phyloP scores from a whole-genome alignment of 352 stramenopile species.

The Globisporangium alternatum region DNA sequence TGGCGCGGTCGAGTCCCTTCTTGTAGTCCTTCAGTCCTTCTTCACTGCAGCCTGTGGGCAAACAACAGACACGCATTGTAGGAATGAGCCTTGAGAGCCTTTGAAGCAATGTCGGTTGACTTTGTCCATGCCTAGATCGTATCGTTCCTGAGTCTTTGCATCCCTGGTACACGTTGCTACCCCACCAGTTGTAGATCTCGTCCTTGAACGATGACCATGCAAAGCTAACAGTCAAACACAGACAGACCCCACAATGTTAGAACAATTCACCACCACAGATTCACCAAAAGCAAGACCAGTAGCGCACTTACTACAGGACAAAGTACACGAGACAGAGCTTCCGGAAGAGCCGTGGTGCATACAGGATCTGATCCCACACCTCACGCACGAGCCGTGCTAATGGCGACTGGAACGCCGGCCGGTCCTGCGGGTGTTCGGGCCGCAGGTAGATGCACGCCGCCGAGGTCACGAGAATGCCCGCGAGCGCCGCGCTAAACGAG shows the following conservation, averaged over 20 bases:
- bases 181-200: conserved; percentile 76
- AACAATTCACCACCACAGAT: neutral
- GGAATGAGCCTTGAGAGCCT: neutral
- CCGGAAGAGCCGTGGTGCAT: conserved; percentile 59
- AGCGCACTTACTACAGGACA: conserved; percentile 45
- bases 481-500: conserved; percentile 53
- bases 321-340: conserved; percentile 71
- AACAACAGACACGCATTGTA: neutral
- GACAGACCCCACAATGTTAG: neutral
- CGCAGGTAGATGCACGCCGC: conserved; percentile 52
- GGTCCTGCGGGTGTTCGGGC: conserved; percentile 59
- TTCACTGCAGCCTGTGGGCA: conserved; percentile 29
- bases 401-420: conserved; percentile 47
- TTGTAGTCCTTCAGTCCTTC: conserved; percentile 38
- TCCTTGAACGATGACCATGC: conserved; percentile 74
- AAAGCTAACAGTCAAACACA: conserved; percentile 30
- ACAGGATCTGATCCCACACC: conserved; percentile 58
- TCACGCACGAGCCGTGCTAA: conserved; percentile 53
- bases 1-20: conserved; percentile 55
- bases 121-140: neutral
- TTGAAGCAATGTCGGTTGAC: neutral
- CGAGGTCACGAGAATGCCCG: conserved; percentile 48
- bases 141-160: conserved; percentile 47
- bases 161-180: conserved; percentile 58
- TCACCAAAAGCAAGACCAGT: neutral